Evolutionary conservation across 2,329 filamentous ascomycete species (phyloP).

Genomic region (Byssochlamys sp.): DNA sequence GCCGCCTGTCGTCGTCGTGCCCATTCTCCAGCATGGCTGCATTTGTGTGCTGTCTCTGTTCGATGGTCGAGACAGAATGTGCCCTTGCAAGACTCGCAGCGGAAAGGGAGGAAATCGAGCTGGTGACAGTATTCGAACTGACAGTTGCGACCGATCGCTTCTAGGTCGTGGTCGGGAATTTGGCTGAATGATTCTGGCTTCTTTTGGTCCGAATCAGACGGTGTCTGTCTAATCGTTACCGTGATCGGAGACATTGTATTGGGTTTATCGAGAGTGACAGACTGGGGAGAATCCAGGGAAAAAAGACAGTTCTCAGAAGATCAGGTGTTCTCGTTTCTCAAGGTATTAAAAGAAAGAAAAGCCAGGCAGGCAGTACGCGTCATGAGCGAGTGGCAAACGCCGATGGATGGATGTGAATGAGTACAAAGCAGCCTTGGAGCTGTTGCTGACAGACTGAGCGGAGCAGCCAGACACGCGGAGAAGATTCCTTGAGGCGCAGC

Average conservation of each 20-base stretch:
- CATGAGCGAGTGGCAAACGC: neutral
- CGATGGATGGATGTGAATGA: neutral
- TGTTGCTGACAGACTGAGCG: neutral
- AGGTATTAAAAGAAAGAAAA: neutral
- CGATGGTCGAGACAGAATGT: conserved; percentile 93
- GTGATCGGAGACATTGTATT: conserved; percentile 16
- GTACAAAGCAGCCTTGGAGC: neutral
- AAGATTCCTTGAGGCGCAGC: conserved; percentile 4
- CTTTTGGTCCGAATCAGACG: conserved; percentile 4
- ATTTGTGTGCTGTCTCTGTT: conserved; percentile 70
- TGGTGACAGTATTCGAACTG: conserved; percentile 84
- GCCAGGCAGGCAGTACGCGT: neutral
- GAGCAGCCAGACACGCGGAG: conserved; percentile 3
- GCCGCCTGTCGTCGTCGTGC: conserved; percentile 38
- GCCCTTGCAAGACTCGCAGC: conserved; percentile 74
- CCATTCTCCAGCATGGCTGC: conserved; percentile 52
- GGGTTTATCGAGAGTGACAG: neutral
- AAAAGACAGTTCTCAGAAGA: neutral
- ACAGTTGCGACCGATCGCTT: conserved; percentile 82
- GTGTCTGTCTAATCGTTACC: conserved; percentile 11
- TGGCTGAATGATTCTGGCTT: conserved; percentile 25
- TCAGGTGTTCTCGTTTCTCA: neutral
- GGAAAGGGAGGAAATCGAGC: conserved; percentile 91
- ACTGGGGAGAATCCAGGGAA: neutral
- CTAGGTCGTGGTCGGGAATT: conserved; percentile 59